Evolutionary conservation across 169 alveolate species (phyloP).

Genomic region (Cryptosporidium sp.): DNA sequence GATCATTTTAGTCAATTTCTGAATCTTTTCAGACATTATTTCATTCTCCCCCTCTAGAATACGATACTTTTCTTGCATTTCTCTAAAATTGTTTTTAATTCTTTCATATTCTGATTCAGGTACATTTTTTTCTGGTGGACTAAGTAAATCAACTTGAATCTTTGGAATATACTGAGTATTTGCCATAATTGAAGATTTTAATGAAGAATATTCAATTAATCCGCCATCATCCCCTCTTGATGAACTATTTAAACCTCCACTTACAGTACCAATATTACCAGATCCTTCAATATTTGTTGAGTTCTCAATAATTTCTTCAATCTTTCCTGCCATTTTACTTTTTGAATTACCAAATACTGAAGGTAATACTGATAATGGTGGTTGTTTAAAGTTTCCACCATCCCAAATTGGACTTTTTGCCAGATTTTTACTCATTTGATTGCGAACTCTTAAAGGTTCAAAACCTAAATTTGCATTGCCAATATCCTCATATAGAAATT

Average conservation of each 20-base stretch:
- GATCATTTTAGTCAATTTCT: slow-evolving; percentile 36
- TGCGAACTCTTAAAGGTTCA: slow-evolving; percentile 14
- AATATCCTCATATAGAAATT: slow-evolving; percentile 53
- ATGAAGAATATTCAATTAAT: slow-evolving; percentile 55
- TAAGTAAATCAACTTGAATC: slow-evolving; percentile 59
- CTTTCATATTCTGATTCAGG: slow-evolving; percentile 74
- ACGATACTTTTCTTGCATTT: slow-evolving; percentile 51
- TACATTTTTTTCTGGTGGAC: slow-evolving; percentile 74
- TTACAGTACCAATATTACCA: neutral
- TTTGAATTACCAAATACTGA: slow-evolving; percentile 51
- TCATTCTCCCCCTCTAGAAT: slow-evolving; percentile 64
- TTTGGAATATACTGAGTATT: slow-evolving; percentile 59
- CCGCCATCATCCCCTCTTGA: neutral
- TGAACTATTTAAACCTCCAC: neutral
- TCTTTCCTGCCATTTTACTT: slow-evolving; percentile 18
- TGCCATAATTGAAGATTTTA: slow-evolving; percentile 34
- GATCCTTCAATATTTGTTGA: neutral
- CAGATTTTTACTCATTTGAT: neutral
- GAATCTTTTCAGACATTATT: slow-evolving; percentile 59
- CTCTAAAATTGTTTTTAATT: slow-evolving; percentile 32
- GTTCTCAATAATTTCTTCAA: neutral
- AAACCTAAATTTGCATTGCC: slow-evolving; percentile 26
- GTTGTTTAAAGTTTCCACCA: slow-evolving; percentile 52
- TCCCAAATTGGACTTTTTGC: slow-evolving; percentile 55
- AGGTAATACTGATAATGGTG: slow-evolving; percentile 63